phyloP scores from a whole-genome alignment of 805 yeast species.

The Sungouiella thailandica region DNA sequence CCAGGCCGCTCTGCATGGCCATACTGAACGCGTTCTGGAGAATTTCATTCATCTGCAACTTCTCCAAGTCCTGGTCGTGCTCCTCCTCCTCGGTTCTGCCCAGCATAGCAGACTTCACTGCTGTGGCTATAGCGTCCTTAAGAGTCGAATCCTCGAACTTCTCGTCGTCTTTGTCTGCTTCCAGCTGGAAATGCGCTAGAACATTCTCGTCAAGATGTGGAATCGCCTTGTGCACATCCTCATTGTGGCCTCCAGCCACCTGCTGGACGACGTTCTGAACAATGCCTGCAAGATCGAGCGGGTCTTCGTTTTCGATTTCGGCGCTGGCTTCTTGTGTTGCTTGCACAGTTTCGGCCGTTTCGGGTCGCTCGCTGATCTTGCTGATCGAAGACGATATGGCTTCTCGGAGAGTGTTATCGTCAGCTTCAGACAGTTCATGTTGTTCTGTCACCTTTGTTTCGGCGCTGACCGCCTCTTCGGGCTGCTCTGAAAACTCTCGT shows the following conservation, averaged over 20 bases:
- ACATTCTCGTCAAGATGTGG: slow-evolving; percentile 35
- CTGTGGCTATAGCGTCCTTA: slow-evolving; percentile 10
- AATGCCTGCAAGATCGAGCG: slow-evolving; percentile 15
- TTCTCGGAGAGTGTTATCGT: slow-evolving; percentile 17
- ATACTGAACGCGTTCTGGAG: slow-evolving; percentile 72
- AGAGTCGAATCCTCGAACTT: slow-evolving; percentile 3
- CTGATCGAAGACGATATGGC: slow-evolving; percentile 20
- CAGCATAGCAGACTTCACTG: slow-evolving; percentile 10
- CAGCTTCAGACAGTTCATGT: not conserved
- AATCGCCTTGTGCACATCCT: slow-evolving; percentile 12
- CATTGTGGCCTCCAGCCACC: slow-evolving; percentile 8
- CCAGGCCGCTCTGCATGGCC: slow-evolving; percentile 64
- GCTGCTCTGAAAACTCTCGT: not conserved
- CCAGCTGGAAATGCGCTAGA: slow-evolving; percentile 32
- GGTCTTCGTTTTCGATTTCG: slow-evolving; percentile 1
- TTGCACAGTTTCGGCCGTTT: too few relatives aligned
- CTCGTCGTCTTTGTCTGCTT: slow-evolving; percentile 23
- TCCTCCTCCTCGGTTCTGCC: not conserved
- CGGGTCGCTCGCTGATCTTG: too few relatives aligned
- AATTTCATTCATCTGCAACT: slow-evolving; percentile 57
- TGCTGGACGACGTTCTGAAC: slow-evolving; percentile 25
- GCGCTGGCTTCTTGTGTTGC: too few relatives aligned
- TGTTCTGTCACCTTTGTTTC: not conserved
- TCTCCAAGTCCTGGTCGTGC: slow-evolving; percentile 47
- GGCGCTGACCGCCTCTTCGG: not conserved